Evolutionary conservation across 257 asterid genomes (phyloP).

Genomic region (Solanum gandarillasii): DNA sequence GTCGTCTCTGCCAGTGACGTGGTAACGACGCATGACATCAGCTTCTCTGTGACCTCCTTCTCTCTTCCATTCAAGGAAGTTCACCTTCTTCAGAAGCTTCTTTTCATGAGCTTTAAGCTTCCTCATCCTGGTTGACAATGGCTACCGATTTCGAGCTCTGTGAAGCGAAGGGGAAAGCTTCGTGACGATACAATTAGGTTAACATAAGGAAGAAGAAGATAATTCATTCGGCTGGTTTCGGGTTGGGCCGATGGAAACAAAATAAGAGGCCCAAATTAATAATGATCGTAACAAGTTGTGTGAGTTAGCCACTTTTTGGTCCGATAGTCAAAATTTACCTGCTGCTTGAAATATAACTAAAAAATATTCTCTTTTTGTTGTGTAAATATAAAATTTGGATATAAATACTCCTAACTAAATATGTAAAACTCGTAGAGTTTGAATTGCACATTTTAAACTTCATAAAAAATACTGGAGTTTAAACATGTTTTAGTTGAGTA

Average conservation of each 20-base stretch:
- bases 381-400: no score
- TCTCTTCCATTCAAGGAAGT: slow-evolving; percentile 80
- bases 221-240: neutral
- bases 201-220: neutral
- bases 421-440: no score
- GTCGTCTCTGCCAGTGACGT: slow-evolving; percentile 75
- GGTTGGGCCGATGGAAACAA: neutral
- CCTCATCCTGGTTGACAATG: slow-evolving; percentile 44
- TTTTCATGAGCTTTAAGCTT: slow-evolving; percentile 74
- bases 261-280: neutral
- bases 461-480: no score
- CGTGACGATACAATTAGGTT: neutral
- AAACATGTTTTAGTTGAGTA: no score
- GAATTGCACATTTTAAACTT: no score
- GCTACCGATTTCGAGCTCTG: neutral
- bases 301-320: neutral
- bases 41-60: slow-evolving; percentile 90
- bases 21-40: slow-evolving; percentile 70
- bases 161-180: neutral
- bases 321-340: neutral
- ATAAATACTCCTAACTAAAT: no score
- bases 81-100: slow-evolving; percentile 68
- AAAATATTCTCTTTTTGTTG: no score
- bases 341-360: neutral
- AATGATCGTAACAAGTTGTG: neutral